These are phyloP conservation scores for Trichosporon sp. DNA, from an alignment of 1,284 basidiomycete genomes.

Conservation along the genomic window DNA sequence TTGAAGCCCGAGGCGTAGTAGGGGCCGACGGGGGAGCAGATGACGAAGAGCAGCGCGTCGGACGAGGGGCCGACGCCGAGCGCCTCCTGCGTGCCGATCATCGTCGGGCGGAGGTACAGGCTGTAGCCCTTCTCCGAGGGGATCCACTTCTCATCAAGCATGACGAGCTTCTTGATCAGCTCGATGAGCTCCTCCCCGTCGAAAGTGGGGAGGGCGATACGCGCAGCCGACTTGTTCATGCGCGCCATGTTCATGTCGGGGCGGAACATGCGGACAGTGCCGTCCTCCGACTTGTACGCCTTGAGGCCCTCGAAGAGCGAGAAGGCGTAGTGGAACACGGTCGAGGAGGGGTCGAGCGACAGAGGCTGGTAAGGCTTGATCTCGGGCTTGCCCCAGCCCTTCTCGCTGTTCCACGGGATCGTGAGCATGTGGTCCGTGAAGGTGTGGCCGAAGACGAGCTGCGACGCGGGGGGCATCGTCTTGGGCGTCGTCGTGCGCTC, in stretches of 20 bases:
- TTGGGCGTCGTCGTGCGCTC: constrained; percentile 59
- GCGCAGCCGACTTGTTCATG: constrained; percentile 60
- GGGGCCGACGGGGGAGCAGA: constrained; percentile 89
- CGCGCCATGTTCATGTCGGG: constrained; percentile 96
- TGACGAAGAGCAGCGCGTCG: constrained; percentile 91
- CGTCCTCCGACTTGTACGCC: constrained; percentile 80
- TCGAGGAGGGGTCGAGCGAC: constrained; percentile 75
- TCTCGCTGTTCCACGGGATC: constrained; percentile 71
- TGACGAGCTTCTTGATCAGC: constrained; percentile 86
- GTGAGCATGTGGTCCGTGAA: constrained; percentile 91
- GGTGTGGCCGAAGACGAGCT: constrained; percentile 61
- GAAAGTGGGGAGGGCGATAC: constrained; percentile 65
- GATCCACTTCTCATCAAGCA: constrained; percentile 88
- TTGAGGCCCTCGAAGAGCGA: constrained; percentile 91
- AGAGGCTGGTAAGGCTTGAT: constrained; percentile 83
- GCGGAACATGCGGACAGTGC: constrained; percentile 83
- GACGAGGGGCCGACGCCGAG: constrained; percentile 85
- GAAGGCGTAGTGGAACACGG: constrained; percentile 89
- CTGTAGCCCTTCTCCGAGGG: constrained; percentile 86
- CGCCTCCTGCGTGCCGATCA: constrained; percentile 85
- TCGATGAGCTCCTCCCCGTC: constrained; percentile 76
- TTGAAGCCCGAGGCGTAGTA: constrained; percentile 97
- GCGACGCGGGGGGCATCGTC: constrained; percentile 51
- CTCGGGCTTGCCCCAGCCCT: constrained; percentile 80
- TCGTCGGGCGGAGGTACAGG: constrained; percentile 74